Evolutionary conservation across 163 green algal genomes (phyloP), one percentile per base, ranked within the genome.

Genomic region (Scenedesmus sp.): DNA sequence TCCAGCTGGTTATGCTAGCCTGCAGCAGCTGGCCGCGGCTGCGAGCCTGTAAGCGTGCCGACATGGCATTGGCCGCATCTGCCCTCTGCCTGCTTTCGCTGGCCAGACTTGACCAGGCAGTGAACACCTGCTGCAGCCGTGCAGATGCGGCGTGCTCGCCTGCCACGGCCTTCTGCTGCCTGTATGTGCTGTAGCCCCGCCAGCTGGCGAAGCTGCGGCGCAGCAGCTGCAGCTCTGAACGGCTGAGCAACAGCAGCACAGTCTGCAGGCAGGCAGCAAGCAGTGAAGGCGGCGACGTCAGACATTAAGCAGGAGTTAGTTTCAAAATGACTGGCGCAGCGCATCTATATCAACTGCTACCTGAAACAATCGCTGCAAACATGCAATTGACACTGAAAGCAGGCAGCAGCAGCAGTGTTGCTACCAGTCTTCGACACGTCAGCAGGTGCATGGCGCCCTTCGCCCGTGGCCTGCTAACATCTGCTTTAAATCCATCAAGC

Each of bases 141-240:
- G 24, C 24, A 35, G 78, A 53, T 1, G 33, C 70, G 9, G 72
- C 85, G 73, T 85, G 79, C 16, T 40, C 72, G 78, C 76, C 70
- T 59, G 85, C 85, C 37, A 42, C 49, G n/a, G 85, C 42, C 65
- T 76, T 84, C 43, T 85, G 85, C 35, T 51, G 72, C 44, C 33
- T 35, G 85, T 83, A 40, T 7, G 16, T 73, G n/a, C 24, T 73
- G n/a, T 76, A 84, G 2, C 33, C 15, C 22, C 35, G 85, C 85
- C 85, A 90, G 72, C n/a, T 43, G n/a, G 7, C n/a, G 9, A 92
- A 18, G 43, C 43, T 61, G 20, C 46, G 76, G 30, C 80, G 40
- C 61, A 59, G 88, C 43, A 88, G 43, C 80, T 91, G 87, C 78
- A 61, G 20, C 24, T 61, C 56, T 85, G 78, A 56, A 24, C 87